Percentiles rank a stretch among this genome's conserved stretches.
phyloP scores from a whole-genome alignment of 1,284 basidiomycete species.

The Naganishia cerealis region DNA sequence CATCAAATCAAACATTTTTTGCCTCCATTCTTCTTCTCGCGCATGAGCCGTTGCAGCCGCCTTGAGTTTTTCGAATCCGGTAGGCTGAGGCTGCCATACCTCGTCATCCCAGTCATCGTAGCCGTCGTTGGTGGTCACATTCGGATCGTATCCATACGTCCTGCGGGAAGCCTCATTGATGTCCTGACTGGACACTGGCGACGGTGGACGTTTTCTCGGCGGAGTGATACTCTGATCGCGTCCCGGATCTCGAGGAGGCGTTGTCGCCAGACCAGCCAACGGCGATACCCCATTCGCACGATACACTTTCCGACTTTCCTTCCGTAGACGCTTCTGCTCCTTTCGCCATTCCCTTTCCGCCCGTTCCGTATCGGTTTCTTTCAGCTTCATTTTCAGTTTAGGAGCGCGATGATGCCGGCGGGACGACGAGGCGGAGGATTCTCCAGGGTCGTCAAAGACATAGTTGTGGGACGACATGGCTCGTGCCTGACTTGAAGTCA shows the following conservation, averaged over 20 bases:
- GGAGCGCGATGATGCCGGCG: slow-evolving; percentile 5
- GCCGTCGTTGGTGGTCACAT: background rate
- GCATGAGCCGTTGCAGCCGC: background rate
- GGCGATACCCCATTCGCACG: slow-evolving; percentile 32
- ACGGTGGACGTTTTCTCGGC: slow-evolving; percentile 29
- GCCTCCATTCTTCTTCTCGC: slow-evolving; percentile 24
- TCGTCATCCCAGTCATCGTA: slow-evolving; percentile 16
- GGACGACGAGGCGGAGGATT: slow-evolving; percentile 3
- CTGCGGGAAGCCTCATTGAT: background rate
- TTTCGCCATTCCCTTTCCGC: slow-evolving; percentile 28
- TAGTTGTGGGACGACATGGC: slow-evolving; percentile 14
- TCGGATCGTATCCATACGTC: slow-evolving; percentile 14
- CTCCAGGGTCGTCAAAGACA: slow-evolving; percentile 13
- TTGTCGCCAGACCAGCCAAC: slow-evolving; percentile 22
- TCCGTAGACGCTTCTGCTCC: slow-evolving; percentile 31
- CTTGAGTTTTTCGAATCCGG: slow-evolving; percentile 3
- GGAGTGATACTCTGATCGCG: slow-evolving; percentile 34
- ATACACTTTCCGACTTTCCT: slow-evolving; percentile 30
- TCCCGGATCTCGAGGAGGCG: slow-evolving; percentile 17
- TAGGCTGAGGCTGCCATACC: slow-evolving; percentile 22
- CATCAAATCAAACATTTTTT: slow-evolving; percentile 36
- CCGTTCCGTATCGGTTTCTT: slow-evolving; percentile 27
- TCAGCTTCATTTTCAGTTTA: slow-evolving; percentile 34
- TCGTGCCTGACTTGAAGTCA: background rate
- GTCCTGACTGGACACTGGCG: background rate